Evolutionary conservation across 805 yeast species (phyloP).

Genomic region (Cephaloascus albidus): DNA sequence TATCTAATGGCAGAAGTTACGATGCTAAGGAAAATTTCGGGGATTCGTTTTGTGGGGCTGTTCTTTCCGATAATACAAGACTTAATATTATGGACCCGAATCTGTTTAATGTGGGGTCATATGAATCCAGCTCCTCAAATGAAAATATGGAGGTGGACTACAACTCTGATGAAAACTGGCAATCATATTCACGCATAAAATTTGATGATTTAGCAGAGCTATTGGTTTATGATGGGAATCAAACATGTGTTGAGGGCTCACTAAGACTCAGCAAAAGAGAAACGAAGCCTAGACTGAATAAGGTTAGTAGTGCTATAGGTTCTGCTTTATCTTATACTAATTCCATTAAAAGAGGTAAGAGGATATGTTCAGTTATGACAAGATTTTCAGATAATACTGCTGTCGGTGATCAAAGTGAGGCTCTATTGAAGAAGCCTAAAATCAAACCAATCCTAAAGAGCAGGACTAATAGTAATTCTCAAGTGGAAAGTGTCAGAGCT

Average conservation of each 20-base stretch:
- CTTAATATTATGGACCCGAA: neutral
- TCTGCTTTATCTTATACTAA: neutral
- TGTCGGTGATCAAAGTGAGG: neutral
- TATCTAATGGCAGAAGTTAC: neutral
- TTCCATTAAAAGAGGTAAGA: neutral
- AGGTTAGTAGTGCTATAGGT: neutral
- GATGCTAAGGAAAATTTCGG: neutral
- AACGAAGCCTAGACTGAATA: neutral
- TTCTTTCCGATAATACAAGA: neutral
- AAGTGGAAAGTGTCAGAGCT: conserved; percentile 24
- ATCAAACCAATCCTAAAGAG: conserved; percentile 27
- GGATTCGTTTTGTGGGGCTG: neutral
- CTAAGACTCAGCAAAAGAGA: neutral
- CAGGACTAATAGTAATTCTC: conserved; percentile 19
- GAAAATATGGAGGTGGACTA: too few relatives aligned
- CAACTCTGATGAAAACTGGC: neutral
- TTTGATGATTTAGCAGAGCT: neutral
- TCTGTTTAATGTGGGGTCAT: neutral
- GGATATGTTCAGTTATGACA: neutral
- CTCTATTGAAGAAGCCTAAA: too few relatives aligned
- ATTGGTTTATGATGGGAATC: neutral
- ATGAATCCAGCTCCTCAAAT: neutral
- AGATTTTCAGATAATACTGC: neutral
- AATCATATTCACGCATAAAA: neutral
- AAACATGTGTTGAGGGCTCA: neutral